Evolutionary conservation across 345 rosid genomes (phyloP).

Genomic region (Sisymbrium altissimum): DNA sequence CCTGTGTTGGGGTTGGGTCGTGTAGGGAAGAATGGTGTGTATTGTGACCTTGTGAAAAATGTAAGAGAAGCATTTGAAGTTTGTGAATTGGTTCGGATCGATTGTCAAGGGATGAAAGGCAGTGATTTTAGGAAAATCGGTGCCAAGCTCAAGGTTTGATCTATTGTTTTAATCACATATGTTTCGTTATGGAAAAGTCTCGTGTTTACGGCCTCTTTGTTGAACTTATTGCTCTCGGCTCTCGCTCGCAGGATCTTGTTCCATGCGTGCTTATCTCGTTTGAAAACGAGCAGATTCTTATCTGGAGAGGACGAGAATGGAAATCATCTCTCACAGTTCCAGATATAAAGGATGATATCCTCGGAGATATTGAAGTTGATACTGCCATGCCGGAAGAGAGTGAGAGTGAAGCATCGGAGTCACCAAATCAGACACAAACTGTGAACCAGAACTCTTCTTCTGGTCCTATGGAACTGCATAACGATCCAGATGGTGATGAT

Average conservation of each 20-base stretch:
- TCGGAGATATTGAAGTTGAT: conserved; percentile 24
- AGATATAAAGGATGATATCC: conserved; percentile 28
- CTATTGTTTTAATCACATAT: background rate
- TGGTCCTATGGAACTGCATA: conserved; percentile 24
- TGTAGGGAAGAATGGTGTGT: conserved; percentile 86
- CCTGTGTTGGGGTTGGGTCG: background rate
- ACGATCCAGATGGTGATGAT: conserved; percentile 20
- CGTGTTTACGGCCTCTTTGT: background rate
- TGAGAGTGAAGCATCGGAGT: conserved; percentile 22
- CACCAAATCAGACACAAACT: conserved; percentile 17
- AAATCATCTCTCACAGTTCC: conserved; percentile 45
- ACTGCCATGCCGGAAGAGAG: conserved; percentile 33
- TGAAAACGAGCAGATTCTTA: conserved; percentile 71
- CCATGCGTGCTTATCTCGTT: conserved; percentile 84
- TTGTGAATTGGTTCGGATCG: conserved; percentile 79
- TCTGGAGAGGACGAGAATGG: conserved; percentile 87
- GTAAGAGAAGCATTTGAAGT: conserved; percentile 89
- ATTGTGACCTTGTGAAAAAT: conserved; percentile 56
- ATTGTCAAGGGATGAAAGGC: conserved; percentile 72
- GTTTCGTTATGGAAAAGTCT: background rate
- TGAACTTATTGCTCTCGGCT: background rate
- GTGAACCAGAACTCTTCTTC: conserved; percentile 9
- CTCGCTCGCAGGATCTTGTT: conserved; percentile 65
- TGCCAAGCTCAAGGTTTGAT: conserved; percentile 80
- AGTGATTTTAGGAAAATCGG: conserved; percentile 85